Percentiles rank a stretch among this genome's conserved stretches.
These are phyloP conservation scores for Aspergillus ruber DNA, from an alignment of 2,329 filamentous ascomycete species.

Conservation along the genomic window DNA sequence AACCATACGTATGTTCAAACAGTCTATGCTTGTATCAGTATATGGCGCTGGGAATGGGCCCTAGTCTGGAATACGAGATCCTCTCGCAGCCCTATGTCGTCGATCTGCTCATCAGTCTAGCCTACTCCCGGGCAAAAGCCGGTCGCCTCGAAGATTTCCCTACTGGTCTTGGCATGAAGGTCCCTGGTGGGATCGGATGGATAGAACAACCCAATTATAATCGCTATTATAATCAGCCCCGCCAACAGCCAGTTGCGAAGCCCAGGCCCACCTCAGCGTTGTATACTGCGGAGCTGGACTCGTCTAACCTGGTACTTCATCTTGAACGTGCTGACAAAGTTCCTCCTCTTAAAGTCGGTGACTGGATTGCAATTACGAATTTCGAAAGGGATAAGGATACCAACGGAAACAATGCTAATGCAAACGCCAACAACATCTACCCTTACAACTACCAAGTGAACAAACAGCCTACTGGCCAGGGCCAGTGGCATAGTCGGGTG, in stretches of 20 bases:
- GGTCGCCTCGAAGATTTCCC: slow-evolving; percentile 48
- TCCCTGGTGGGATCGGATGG: slow-evolving; percentile 33
- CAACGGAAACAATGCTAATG: not conserved
- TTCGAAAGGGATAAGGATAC: too few relatives aligned
- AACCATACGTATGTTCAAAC: slow-evolving; percentile 65
- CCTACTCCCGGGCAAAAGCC: slow-evolving; percentile 54
- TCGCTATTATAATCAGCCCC: not conserved
- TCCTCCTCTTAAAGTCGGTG: slow-evolving; percentile 39
- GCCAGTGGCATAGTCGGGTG: slow-evolving; percentile 45
- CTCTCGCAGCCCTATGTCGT: slow-evolving; percentile 72
- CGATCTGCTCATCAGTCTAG: slow-evolving; percentile 77
- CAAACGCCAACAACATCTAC: not conserved
- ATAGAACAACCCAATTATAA: not conserved
- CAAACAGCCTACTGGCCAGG: not conserved
- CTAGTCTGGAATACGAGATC: slow-evolving; percentile 80
- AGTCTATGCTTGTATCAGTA: slow-evolving; percentile 81
- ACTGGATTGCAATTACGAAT: slow-evolving; percentile 46
- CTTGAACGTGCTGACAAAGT: slow-evolving; percentile 18
- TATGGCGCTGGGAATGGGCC: slow-evolving; percentile 76
- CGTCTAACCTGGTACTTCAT: slow-evolving; percentile 35
- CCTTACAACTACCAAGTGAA: too few relatives aligned
- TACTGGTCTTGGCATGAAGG: slow-evolving; percentile 49
- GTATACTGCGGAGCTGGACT: slow-evolving; percentile 3
- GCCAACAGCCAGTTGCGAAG: too few relatives aligned
- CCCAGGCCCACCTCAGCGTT: too few relatives aligned